These are phyloP conservation scores for Piedraia hortae DNA, from an alignment of 2,329 filamentous ascomycete genomes.

Conservation along the genomic window DNA sequence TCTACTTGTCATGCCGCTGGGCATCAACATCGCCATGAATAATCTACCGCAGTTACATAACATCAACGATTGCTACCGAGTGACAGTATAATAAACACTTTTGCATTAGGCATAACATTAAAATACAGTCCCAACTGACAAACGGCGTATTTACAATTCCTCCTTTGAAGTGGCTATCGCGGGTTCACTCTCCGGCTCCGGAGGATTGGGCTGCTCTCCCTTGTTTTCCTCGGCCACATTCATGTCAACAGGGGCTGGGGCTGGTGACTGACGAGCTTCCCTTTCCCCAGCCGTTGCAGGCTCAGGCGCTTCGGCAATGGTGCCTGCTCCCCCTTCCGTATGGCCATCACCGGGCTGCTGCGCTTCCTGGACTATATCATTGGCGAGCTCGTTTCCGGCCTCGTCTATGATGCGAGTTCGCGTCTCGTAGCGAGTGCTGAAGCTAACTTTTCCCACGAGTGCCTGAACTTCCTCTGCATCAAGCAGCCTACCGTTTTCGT, in stretches of 20 bases:
- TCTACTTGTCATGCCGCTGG: too few species aligned
- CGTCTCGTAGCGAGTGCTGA: constrained; percentile 92
- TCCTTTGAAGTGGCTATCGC: too few species aligned
- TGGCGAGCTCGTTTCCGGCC: constrained; percentile 46
- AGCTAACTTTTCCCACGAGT: constrained; percentile 77
- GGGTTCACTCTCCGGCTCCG: too few species aligned
- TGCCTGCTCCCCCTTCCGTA: constrained; percentile 15
- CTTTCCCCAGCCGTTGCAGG: constrained; percentile 23
- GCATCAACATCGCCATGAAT: too few species aligned
- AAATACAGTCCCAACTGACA: too few species aligned
- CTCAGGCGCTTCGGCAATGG: constrained; percentile 28
- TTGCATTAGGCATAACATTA: too few species aligned
- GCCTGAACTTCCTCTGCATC: constrained; percentile 57
- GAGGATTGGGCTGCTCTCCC: too few species aligned
- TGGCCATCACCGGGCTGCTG: constrained; percentile 10
- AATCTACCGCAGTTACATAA: too few species aligned
- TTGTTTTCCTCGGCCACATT: background rate
- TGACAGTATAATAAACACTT: too few species aligned
- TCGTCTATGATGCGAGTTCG: constrained; percentile 60
- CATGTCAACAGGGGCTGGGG: constrained; percentile 1
- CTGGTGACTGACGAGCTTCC: constrained; percentile 1
- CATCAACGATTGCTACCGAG: too few species aligned
- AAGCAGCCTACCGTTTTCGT: constrained; percentile 75
- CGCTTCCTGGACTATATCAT: constrained; percentile 12
- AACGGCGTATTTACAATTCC: too few species aligned